These are phyloP conservation scores for Akebia trifoliata DNA, from an alignment of 164 flowering plant species.

Conservation along the genomic window DNA sequence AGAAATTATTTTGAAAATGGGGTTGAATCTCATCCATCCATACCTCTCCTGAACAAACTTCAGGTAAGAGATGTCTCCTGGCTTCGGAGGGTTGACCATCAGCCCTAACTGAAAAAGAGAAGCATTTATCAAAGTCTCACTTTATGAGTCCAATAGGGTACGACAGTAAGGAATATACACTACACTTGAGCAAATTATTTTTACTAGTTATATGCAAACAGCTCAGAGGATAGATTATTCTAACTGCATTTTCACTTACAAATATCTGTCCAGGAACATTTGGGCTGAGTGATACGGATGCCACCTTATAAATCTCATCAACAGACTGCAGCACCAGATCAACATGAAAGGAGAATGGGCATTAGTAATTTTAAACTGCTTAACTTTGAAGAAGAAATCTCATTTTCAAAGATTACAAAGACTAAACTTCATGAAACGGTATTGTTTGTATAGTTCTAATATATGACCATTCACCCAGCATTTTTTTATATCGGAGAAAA, in stretches of 20 bases:
- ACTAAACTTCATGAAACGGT: neutral
- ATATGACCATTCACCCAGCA: too few relatives aligned
- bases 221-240: neutral
- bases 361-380: neutral
- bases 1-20: neutral
- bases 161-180: neutral
- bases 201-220: neutral
- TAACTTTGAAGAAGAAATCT: neutral
- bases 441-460: neutral
- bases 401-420: neutral
- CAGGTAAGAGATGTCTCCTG: constrained; percentile 87
- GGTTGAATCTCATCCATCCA: constrained; percentile 5
- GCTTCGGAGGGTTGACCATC: constrained; percentile 95
- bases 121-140: constrained; percentile 5
- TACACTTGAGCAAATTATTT: neutral
- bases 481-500: too few relatives aligned
- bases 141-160: neutral
- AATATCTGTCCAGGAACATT: constrained; percentile 96
- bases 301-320: constrained; percentile 92
- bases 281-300: constrained; percentile 91
- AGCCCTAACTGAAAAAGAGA: constrained; percentile 63
- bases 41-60: constrained; percentile 73
- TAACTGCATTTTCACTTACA: constrained; percentile 41
- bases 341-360: constrained; percentile 15
- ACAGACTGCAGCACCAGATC: constrained; percentile 61